Evolutionary conservation across 2,329 filamentous ascomycete species (phyloP).

Genomic region (Colletotrichum viniferum): DNA sequence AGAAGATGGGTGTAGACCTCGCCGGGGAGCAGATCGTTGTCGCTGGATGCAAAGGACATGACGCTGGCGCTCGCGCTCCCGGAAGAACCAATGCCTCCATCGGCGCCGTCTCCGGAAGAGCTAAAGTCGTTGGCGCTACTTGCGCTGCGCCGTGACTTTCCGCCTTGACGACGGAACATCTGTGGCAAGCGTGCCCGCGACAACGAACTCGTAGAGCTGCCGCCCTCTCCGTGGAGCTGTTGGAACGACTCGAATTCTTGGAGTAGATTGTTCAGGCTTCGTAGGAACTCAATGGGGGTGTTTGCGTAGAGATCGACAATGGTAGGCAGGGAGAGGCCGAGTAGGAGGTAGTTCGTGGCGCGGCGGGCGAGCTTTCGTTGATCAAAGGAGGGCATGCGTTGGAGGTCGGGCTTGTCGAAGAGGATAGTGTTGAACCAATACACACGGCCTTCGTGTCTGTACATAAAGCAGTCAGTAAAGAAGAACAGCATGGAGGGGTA

Average conservation of each 20-base stretch:
- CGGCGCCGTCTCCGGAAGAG: slow-evolving; percentile 30
- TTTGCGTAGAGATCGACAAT: slow-evolving; percentile 87
- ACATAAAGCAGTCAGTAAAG: neutral
- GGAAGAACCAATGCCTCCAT: slow-evolving; percentile 29
- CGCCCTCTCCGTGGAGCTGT: slow-evolving; percentile 80
- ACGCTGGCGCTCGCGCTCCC: slow-evolving; percentile 45
- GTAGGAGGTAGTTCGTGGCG: slow-evolving; percentile 90
- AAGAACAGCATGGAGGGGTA: neutral
- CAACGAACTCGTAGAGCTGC: slow-evolving; percentile 69
- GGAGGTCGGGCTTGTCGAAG: slow-evolving; percentile 82
- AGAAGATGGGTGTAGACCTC: slow-evolving; percentile 89
- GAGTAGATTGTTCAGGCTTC: slow-evolving; percentile 82
- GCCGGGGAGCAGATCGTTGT: slow-evolving; percentile 73
- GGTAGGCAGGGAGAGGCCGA: slow-evolving; percentile 88
- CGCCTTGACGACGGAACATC: slow-evolving; percentile 75
- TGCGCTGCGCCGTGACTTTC: slow-evolving; percentile 61
- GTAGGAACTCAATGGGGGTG: slow-evolving; percentile 83
- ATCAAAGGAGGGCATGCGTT: slow-evolving; percentile 85
- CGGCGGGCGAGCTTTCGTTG: slow-evolving; percentile 83
- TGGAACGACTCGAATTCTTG: slow-evolving; percentile 95
- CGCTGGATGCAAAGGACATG: slow-evolving; percentile 63
- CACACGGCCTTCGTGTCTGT: slow-evolving; percentile 87
- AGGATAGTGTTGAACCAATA: slow-evolving; percentile 99
- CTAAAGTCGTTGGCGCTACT: slow-evolving; percentile 48
- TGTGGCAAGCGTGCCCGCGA: slow-evolving; percentile 80